Percentiles rank a stretch among this genome's conserved stretches.
phyloP scores from a whole-genome alignment of 495 filamentous ascomycete genomes.

The Penicillium verhagenii region DNA sequence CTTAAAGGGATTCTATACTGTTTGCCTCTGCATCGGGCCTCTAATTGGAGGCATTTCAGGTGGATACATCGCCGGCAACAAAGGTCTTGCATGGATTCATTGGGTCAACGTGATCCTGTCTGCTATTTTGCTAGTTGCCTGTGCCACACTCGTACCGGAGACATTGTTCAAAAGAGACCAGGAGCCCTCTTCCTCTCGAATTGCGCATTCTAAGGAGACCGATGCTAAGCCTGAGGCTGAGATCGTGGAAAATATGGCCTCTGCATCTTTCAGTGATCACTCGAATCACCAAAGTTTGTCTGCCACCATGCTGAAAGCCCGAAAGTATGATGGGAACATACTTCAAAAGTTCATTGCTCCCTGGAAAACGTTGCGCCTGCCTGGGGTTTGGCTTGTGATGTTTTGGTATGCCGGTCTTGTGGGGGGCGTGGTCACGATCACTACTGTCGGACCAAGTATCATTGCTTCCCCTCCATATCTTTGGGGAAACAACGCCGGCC shows the following conservation, averaged over 20 bases:
- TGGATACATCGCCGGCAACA: constrained; percentile 13
- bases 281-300: neutral
- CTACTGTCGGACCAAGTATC: neutral
- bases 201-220: no score
- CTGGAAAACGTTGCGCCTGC: neutral
- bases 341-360: neutral
- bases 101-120: constrained; percentile 19
- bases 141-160: neutral
- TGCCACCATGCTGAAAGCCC: neutral
- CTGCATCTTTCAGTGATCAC: neutral
- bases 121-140: constrained; percentile 11
- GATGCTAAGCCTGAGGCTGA: neutral
- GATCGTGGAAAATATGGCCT: neutral
- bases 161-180: neutral
- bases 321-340: neutral
- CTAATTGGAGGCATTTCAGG: constrained; percentile 18
- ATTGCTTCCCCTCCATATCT: neutral
- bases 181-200: no score
- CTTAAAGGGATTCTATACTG: constrained; percentile 16
- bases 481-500: neutral
- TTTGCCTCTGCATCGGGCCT: constrained; percentile 11
- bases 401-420: neutral
- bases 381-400: neutral
- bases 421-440: neutral
- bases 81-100: constrained; percentile 15